Evolutionary conservation across 306 rosid species (phyloP).

Genomic region (Lathyrus tuberosus): DNA sequence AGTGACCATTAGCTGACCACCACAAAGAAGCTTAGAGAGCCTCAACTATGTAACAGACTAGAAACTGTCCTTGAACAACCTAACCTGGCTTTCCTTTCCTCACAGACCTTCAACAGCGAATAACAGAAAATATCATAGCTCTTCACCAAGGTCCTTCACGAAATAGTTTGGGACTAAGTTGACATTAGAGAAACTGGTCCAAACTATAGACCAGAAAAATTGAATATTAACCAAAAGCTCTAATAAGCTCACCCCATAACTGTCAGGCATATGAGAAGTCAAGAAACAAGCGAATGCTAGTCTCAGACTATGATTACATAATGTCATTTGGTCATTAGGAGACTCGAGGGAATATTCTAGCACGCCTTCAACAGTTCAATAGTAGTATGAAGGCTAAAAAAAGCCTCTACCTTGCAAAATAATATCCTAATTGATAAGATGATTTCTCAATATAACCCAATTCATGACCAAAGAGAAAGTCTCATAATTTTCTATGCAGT

Average conservation of each 20-base stretch:
- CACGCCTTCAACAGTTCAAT: conserved; percentile 13
- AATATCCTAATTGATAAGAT: neutral
- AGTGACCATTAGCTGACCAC: conserved; percentile 15
- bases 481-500: neutral
- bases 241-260: neutral
- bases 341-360: neutral
- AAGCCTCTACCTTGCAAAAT: neutral
- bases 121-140: conserved; percentile 6
- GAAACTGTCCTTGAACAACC: conserved; percentile 1
- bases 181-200: conserved; percentile 9
- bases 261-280: neutral
- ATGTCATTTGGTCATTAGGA: neutral
- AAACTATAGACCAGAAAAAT: neutral
- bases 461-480: neutral
- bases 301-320: neutral
- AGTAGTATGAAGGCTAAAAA: neutral
- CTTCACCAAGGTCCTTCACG: neutral
- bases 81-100: neutral
- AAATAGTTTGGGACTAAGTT: conserved; percentile 1
- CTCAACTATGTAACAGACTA: neutral
- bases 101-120: neutral
- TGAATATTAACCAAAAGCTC: neutral
- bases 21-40: conserved; percentile 4
- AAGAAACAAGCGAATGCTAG: conserved; percentile 10
- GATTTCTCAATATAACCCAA: neutral